Base-by-base conservation (phyloP, 1,139 yeast genomes). In the Fermentozyma sake region DNA sequence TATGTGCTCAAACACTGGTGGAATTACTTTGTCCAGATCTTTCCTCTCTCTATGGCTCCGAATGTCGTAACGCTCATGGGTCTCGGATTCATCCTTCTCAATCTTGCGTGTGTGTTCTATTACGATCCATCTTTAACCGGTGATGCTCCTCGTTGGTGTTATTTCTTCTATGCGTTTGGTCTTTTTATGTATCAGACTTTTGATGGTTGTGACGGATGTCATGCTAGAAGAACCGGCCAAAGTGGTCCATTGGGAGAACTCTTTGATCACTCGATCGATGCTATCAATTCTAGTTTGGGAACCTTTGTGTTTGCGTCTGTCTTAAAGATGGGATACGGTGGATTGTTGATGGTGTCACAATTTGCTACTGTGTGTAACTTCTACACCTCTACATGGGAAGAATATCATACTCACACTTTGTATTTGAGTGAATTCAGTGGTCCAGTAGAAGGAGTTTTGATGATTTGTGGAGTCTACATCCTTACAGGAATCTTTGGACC, bases 141-240 rank as follows among this genome's bases (percentile, higher is more conserved):
- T 11, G 65, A 65, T 2, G 67, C 75, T 14, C 96, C 97, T n/a
- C 54, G 72, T 25, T 86, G 95, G 95, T 73, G 83, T 20, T 86
- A 84, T 52, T 72, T 74, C 43, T 68, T 83, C 29, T 85, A 84
- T 51, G 96, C 94, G 0, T 52, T 83, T 42, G 94, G 95, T 2
- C 61, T 89, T 39, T 87, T 89, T 51, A 62, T 87, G 69, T 89
- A 89, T 53, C 97, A 89, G 51, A 89, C 97, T 0, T 87, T 89
- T 53, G 97, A 89, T 58, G 96, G 96, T 2, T 84, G 95, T 55
- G 97, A 89, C 55, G 97, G 97, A 7, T 74, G 82, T 41, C 97
- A 89, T 54, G 97, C 97, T 10, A 68, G 93, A 41, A 72, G 91
- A 46, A 89, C 97, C 1, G 95, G 95, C 10, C 95, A 87, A 57